Evolutionary conservation across 768 basidiomycete genomes (phyloP), one percentile per base, ranked within the genome.

Genomic region (Termitomyces sp.): DNA sequence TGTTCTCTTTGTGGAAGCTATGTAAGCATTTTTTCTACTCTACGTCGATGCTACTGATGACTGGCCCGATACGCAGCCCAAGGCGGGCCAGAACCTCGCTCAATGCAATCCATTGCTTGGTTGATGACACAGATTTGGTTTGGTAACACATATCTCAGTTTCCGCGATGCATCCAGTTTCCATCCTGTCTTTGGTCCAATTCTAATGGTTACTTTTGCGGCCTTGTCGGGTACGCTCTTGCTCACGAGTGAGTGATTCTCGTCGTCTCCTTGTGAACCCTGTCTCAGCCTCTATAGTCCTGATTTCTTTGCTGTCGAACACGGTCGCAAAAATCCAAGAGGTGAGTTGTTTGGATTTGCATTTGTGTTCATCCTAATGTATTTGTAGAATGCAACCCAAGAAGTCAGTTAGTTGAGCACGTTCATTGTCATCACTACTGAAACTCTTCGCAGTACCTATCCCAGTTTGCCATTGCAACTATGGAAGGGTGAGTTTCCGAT

Each of bases 101-200:
- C 75, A 16, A 51, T 77, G 45, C 81, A 77, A 60, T 70, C 77
- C 13, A 92, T 92, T 51, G 81, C 87, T 0, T 94, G 91, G 91
- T 71, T 93, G 10, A 87, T 93, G 86, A 80, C 89, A 2, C 87
- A 92, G 58, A 90, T 93, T 31, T 92, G 91, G 90, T 91, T 92
- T 59, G 90, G 90, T 0, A 89, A 87, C 63, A 86, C 83, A 2
- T 87, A 79, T 64, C 72, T 91, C 18, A 78, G 76, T 60, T 86
- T 85, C 62, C 72, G 63, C 8, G 75, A 84, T 63, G 82, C 84
- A 0, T 70, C 78, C 45, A 83, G 79, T 59, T 86, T 87, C 63
- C 86, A 84, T 68, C 83, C 82, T 5, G 61, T 92, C 2, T 86
- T 91, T 55, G 90, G 90, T 2, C 89, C 90, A 0, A 80, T 90